Evolutionary conservation across 2,329 filamentous ascomycete genomes (phyloP).

Genomic region (Colletotrichum neosansevieriae): DNA sequence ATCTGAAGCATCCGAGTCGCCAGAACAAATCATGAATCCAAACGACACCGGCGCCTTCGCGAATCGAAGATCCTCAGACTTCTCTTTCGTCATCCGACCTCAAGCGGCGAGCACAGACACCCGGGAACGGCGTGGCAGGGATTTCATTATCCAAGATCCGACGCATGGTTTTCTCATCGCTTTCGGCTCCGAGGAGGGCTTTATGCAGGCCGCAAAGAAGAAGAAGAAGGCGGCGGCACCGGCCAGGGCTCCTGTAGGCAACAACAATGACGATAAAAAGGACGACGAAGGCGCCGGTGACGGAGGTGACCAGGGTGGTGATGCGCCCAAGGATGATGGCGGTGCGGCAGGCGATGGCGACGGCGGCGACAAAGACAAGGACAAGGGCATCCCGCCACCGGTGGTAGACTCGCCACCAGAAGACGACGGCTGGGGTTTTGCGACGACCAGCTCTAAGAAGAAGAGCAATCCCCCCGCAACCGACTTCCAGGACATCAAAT

Average conservation of each 20-base stretch:
- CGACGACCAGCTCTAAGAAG: slow-evolving; percentile 64
- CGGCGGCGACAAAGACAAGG: slow-evolving; percentile 45
- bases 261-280: slow-evolving; percentile 56
- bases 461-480: slow-evolving; percentile 59
- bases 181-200: slow-evolving; percentile 66
- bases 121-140: slow-evolving; percentile 42
- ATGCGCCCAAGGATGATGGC: slow-evolving; percentile 32
- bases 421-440: slow-evolving; percentile 65
- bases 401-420: slow-evolving; percentile 57
- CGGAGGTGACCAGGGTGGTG: slow-evolving; percentile 46
- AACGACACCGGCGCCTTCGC: slow-evolving; percentile 50
- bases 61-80: slow-evolving; percentile 43
- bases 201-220: slow-evolving; percentile 66
- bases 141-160: slow-evolving; percentile 61
- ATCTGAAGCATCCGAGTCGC: slow-evolving; percentile 42
- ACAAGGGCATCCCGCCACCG: slow-evolving; percentile 27
- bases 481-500: slow-evolving; percentile 74
- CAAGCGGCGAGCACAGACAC: slow-evolving; percentile 42
- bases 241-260: slow-evolving; percentile 56
- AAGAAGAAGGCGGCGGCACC: slow-evolving; percentile 64
- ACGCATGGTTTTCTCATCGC: slow-evolving; percentile 63
- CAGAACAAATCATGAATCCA: slow-evolving; percentile 47
- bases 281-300: slow-evolving; percentile 52
- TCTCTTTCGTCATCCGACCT: slow-evolving; percentile 42
- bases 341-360: slow-evolving; percentile 46